Base-by-base conservation (phyloP, 2,329 filamentous ascomycete genomes). In the Diplocarpon mali region DNA sequence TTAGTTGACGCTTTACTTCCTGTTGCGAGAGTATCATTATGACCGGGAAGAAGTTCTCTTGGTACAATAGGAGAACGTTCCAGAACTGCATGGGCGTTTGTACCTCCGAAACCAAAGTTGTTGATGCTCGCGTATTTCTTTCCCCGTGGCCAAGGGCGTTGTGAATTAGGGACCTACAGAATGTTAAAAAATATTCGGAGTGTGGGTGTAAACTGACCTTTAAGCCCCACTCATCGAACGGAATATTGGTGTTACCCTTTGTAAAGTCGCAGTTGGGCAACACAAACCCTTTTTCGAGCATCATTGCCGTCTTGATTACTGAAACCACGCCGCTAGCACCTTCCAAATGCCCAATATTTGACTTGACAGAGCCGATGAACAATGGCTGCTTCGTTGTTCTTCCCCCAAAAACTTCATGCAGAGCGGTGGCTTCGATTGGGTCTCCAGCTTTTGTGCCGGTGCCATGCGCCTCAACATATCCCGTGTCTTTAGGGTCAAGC, bases 81-180 rank as follows among this genome's bases (percentile, higher is more conserved):
- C 35, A 61, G 55, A 2, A 71, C 62, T 1, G 61, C 61, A 50
- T 69, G 66, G 0, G 60, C 62, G 49, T 62, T 62, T 0, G 52
- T 56, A 2, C 60, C 59, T 28, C 60, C 60, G 35, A 58, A 61
- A 7, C 60, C 59, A 42, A 62, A 62, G 15, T 54, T 57, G 40
- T 62, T 63, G 35, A 62, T 44, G 49, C 69, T 72, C 47, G 71
- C 65, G 52, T 67, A 70, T 49, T 67, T 68, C 62, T 73, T 73
- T 35, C 43, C 48, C 27, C 47, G 34, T 12, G 57, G 56, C 57
- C 57, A 60, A 6, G 55, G 54, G 5, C 49, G 34, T 37, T 53
- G 51, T 5, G 41, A 40, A 14, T 29, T 53, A 1, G 53, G 52
- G 14, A 58, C 30, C 30, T 32, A 14, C 11, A 10, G 3, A 14